These are phyloP conservation scores for Polygonum aviculare DNA, from an alignment of 148 eudicot genomes.

Conservation along the genomic window DNA sequence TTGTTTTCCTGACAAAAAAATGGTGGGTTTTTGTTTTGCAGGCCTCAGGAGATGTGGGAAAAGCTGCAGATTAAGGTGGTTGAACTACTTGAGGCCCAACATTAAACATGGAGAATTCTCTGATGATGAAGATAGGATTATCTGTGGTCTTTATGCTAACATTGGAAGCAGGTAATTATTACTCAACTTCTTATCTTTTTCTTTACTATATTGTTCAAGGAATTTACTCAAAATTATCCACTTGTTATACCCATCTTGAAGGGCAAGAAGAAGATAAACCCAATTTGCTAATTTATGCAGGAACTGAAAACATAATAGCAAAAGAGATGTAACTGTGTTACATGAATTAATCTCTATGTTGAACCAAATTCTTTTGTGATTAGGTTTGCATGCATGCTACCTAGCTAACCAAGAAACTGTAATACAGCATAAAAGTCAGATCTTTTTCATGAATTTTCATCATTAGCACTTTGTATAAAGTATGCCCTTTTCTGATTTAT, in stretches of 20 bases:
- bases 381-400: conserved; percentile 2
- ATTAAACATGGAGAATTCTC: conserved; percentile 80
- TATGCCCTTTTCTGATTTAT: not conserved
- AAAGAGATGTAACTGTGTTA: not conserved
- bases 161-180: conserved; percentile 71
- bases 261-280: not conserved
- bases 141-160: conserved; percentile 54
- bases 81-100: conserved; percentile 71
- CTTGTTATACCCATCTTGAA: not conserved
- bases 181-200: not conserved
- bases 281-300: not conserved
- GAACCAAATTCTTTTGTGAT: not conserved
- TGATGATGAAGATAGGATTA: conserved; percentile 58
- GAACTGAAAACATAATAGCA: not conserved
- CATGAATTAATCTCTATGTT: not conserved
- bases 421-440: not conserved
- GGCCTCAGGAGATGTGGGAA: conserved; percentile 77
- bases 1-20: too few relatives aligned
- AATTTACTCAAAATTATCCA: not conserved
- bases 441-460: not conserved
- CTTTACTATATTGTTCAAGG: not conserved
- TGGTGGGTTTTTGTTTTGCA: conserved; percentile 1
- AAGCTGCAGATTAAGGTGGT: conserved; percentile 83
- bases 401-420: not conserved
- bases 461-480: not conserved